Base-by-base conservation (phyloP, 2,329 filamentous ascomycete species). In the Elsinoe batatas region DNA sequence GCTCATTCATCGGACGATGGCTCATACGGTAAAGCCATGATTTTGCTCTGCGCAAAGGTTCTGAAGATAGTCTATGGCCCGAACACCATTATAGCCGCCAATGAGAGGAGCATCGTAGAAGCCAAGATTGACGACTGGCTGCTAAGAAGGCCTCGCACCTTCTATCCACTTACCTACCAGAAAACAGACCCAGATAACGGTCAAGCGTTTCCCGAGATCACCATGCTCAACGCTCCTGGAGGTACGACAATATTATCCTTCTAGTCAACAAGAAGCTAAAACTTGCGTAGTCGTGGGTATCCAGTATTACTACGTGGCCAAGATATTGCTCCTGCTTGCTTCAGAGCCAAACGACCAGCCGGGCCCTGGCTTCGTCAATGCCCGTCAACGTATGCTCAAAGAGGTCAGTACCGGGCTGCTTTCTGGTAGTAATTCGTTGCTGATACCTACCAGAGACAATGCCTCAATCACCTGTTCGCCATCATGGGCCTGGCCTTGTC, bases 41-140 rank as follows among this genome's bases (percentile, higher is more conserved):
- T 73, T 5, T 68, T 70, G 35, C 63, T 71, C 8, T 73, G 71
- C 51, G 71, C 70, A 2, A 67, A 64, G 32, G 70, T 72, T 2
- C 62, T 74, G 5, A 68, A 59, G 26, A 47, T 62, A 10, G 35
- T 59, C 2, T 57, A 61, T 36, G 32, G 40, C 13, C n/a, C 53
- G 3, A 26, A 22, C 7, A 36, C 53, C 3, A 30, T 43, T 4
- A 11, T 35, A 8, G 18, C 33, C 0, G 6, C 40, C n/a, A 30
- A 20, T 11, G 49, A 46, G 30, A 33, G n/a, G 22, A 56, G 53
- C 2, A 36, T 56, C 2, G 17, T 50, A 12, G 56, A 57, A 12
- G 18, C 53, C 20, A 49, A 56, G 6, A 46, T 62, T 8, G 58
- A 62, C 43, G 36, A 57, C 12, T 64, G 62, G 62, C 46, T 58